phyloP scores from a whole-genome alignment of 2,329 filamentous ascomycete species.

The Epichloe hybrida region DNA sequence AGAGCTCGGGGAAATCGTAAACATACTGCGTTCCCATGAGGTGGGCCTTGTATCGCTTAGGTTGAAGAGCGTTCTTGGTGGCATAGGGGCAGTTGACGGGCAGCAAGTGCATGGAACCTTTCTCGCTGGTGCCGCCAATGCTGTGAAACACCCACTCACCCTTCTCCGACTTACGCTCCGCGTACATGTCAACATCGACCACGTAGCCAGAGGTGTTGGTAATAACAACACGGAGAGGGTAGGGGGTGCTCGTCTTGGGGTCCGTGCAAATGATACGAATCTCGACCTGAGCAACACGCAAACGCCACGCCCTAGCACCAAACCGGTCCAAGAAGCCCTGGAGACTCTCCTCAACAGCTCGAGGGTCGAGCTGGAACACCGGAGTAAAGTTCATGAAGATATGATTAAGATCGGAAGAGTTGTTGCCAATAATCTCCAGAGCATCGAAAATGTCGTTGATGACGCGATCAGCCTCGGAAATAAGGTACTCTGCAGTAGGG shows the following conservation, averaged over 20 bases:
- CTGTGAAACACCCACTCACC: constrained; percentile 98
- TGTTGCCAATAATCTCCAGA: constrained; percentile 96
- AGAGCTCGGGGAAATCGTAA: constrained; percentile 98
- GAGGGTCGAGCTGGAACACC: constrained; percentile 81
- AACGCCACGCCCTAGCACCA: constrained; percentile 84
- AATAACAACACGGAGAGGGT: constrained; percentile 90
- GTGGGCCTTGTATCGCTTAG: constrained; percentile 98
- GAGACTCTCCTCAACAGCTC: constrained; percentile 83
- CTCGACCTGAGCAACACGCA: constrained; percentile 92
- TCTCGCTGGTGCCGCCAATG: constrained; percentile 88
- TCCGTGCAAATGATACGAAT: constrained; percentile 98
- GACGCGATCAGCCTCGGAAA: constrained; percentile 88
- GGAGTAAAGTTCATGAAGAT: constrained; percentile 99
- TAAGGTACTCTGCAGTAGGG: constrained; percentile 94
- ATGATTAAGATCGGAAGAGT: constrained; percentile 98
- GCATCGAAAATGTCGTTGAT: constrained; percentile 98
- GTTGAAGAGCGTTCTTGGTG: constrained; percentile 96
- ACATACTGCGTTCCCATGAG: constrained; percentile 99
- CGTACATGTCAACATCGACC: constrained; percentile 94
- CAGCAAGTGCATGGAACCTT: constrained; percentile 87
- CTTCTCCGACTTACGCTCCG: constrained; percentile 95
- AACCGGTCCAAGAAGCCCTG: constrained; percentile 95
- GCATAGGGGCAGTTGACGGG: constrained; percentile 86
- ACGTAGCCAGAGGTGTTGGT: constrained; percentile 98
- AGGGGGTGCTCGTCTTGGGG: constrained; percentile 66